phyloP scores from a whole-genome alignment of 345 rosid species.

The Salix viminalis region DNA sequence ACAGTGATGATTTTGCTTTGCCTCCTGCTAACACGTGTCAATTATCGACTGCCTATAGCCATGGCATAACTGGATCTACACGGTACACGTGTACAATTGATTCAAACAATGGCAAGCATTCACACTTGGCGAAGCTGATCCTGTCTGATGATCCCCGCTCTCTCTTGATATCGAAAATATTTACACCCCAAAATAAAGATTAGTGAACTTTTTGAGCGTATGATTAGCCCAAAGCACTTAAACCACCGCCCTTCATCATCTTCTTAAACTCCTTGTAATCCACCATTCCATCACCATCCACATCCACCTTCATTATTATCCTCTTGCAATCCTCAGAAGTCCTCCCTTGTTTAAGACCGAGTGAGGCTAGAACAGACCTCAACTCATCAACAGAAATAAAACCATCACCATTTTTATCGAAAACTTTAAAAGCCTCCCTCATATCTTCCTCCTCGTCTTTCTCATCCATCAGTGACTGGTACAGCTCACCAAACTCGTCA shows the following conservation, averaged over 20 bases:
- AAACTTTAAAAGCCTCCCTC: slow-evolving; percentile 84
- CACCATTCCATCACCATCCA: slow-evolving; percentile 87
- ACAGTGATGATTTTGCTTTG: background rate
- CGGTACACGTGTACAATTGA: background rate
- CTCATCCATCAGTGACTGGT: slow-evolving; percentile 50
- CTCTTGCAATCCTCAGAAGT: slow-evolving; percentile 62
- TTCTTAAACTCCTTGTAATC: slow-evolving; percentile 38
- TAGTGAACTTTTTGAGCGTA: background rate
- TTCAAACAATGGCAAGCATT: background rate
- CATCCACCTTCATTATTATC: slow-evolving; percentile 80
- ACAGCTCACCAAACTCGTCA: slow-evolving; percentile 64
- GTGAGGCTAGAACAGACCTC: slow-evolving; percentile 57
- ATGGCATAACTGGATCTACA: background rate
- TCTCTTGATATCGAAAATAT: slow-evolving; percentile 2
- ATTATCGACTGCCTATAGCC: background rate
- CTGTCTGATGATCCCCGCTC: background rate
- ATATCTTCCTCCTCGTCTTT: slow-evolving; percentile 54
- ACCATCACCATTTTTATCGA: slow-evolving; percentile 84
- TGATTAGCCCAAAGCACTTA: slow-evolving; percentile 12
- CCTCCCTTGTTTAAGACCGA: slow-evolving; percentile 77
- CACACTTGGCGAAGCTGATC: background rate
- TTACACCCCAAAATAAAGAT: background rate
- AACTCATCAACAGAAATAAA: slow-evolving; percentile 75
- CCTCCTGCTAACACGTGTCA: background rate
- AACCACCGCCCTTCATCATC: slow-evolving; percentile 42